Evolutionary conservation across 2,329 filamentous ascomycete species (phyloP).

Genomic region (Penicillium hordei): DNA sequence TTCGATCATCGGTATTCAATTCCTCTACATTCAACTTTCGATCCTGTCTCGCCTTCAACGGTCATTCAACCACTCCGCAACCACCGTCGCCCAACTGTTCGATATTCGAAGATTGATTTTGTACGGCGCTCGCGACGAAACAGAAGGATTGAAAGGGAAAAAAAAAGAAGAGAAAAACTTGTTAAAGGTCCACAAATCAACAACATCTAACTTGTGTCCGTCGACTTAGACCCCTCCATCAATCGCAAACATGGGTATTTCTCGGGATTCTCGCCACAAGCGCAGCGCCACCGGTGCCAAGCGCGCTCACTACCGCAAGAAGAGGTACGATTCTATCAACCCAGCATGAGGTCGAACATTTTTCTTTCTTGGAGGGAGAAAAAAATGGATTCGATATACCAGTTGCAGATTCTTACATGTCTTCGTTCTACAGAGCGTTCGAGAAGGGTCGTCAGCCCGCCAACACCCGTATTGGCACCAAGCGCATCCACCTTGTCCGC

Average conservation of each 20-base stretch:
- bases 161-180: not conserved
- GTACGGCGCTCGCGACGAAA: conserved; percentile 17
- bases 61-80: not conserved
- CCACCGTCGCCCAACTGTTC: conserved; percentile 9
- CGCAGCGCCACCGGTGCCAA: conserved; percentile 98
- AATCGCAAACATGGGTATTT: conserved; percentile 97
- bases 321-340: conserved; percentile 54
- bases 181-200: conserved; percentile 14
- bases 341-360: conserved; percentile 46
- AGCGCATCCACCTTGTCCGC: conserved; percentile 95
- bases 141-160: conserved; percentile 19
- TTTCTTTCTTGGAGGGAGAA: not conserved
- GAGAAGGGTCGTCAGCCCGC: conserved; percentile 99
- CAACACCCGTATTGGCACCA: conserved; percentile 98
- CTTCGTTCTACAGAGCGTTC: conserved; percentile 84
- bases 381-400: not conserved
- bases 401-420: conserved; percentile 58
- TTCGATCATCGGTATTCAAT: conserved; percentile 13
- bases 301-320: conserved; percentile 80
- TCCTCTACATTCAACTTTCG: conserved; percentile 10
- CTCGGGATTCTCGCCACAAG: conserved; percentile 99
- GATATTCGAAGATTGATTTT: conserved; percentile 6
- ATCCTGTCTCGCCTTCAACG: not conserved
- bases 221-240: conserved; percentile 52
- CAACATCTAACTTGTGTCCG: conserved; percentile 13